Evolutionary conservation across 2,329 filamentous ascomycete genomes (phyloP).

Genomic region (Dactylellina sp.): DNA sequence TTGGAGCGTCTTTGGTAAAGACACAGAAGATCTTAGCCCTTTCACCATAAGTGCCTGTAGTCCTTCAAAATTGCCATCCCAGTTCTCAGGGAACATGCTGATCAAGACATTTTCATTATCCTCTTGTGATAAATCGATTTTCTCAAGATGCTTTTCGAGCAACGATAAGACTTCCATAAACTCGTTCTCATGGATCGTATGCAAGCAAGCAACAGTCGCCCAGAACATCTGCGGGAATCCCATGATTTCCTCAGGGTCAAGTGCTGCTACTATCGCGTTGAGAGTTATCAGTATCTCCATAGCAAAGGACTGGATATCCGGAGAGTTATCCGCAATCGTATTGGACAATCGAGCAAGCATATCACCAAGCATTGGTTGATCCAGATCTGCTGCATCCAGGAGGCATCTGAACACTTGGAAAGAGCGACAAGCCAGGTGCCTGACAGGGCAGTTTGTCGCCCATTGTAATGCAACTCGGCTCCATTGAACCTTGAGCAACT

Average conservation of each 20-base stretch:
- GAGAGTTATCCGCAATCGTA: constrained; percentile 89
- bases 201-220: constrained; percentile 95
- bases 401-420: constrained; percentile 98
- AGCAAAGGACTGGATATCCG: constrained; percentile 92
- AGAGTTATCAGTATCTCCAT: constrained; percentile 97
- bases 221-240: constrained; percentile 97
- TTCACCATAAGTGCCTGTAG: constrained; percentile 89
- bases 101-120: constrained; percentile 75
- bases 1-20: constrained; percentile 80
- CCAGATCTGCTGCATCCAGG: constrained; percentile 77
- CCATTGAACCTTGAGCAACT: constrained; percentile 90
- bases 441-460: constrained; percentile 95
- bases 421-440: constrained; percentile 93
- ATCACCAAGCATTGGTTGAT: constrained; percentile 93
- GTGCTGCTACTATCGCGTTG: constrained; percentile 87
- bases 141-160: constrained; percentile 85
- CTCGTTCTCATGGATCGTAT: constrained; percentile 95
- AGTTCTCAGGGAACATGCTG: constrained; percentile 83
- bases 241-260: constrained; percentile 81
- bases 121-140: constrained; percentile 81
- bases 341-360: constrained; percentile 96
- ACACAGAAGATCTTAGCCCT: constrained; percentile 85
- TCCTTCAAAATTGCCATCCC: constrained; percentile 90
- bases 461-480: constrained; percentile 88
- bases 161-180: constrained; percentile 92